Evolutionary conservation across 805 yeast species (phyloP).

Genomic region (Metschnikowia aberdeeniae): DNA sequence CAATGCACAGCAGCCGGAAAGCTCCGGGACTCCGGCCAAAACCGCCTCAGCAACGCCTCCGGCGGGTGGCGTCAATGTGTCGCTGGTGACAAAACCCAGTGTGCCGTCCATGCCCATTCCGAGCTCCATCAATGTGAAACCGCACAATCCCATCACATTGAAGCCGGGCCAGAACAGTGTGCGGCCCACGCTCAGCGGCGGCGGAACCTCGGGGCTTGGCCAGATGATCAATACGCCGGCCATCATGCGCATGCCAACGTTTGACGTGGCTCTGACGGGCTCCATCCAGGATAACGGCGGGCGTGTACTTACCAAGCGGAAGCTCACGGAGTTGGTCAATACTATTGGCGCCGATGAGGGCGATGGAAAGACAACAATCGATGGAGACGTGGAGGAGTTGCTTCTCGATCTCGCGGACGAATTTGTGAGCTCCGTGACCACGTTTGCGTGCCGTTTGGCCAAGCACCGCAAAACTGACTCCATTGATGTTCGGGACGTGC

Average conservation of each 20-base stretch:
- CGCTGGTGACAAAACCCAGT: conserved; percentile 46
- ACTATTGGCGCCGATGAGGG: conserved; percentile 84
- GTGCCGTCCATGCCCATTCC: conserved; percentile 74
- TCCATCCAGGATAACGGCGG: conserved; percentile 56
- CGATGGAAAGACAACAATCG: conserved; percentile 84
- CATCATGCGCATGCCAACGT: conserved; percentile 67
- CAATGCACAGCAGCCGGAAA: conserved; percentile 7
- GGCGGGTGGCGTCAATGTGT: conserved; percentile 26
- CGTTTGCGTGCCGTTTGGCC: conserved; percentile 92
- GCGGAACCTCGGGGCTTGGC: conserved; percentile 71
- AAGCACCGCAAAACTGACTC: conserved; percentile 89
- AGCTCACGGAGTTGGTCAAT: conserved; percentile 80
- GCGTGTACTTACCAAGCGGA: conserved; percentile 82
- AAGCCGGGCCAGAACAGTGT: conserved; percentile 46
- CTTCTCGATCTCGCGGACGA: conserved; percentile 92
- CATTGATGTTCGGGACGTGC: conserved; percentile 84
- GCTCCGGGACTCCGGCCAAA: neutral
- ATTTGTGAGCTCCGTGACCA: conserved; percentile 83
- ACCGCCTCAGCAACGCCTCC: conserved; percentile 11
- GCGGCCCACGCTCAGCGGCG: conserved; percentile 82
- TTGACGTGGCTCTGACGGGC: conserved; percentile 51
- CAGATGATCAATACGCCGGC: conserved; percentile 69
- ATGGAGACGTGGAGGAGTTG: conserved; percentile 93
- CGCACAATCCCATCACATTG: conserved; percentile 61
- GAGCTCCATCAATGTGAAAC: conserved; percentile 57